These are phyloP conservation scores for Penicillium oxalicum DNA, from an alignment of 2,329 filamentous ascomycete genomes.

Conservation along the genomic window DNA sequence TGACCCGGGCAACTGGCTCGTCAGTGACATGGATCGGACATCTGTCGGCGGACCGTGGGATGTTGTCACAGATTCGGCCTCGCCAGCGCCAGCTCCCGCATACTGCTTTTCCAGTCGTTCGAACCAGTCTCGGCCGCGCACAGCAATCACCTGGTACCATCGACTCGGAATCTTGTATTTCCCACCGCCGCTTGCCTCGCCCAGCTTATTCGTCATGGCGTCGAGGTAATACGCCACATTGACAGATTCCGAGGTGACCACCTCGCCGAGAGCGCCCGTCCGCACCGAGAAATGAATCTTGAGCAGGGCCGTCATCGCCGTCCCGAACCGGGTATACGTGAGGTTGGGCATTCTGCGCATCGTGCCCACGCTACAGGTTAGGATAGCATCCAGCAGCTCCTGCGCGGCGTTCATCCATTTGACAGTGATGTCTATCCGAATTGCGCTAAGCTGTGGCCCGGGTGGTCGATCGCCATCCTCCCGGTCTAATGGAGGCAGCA, in stretches of 20 bases:
- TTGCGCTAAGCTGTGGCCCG: slow-evolving; percentile 23
- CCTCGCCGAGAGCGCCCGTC: slow-evolving; percentile 26
- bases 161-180: slow-evolving; percentile 32
- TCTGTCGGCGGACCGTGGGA: slow-evolving; percentile 14
- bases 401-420: slow-evolving; percentile 36
- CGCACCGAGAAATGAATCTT: slow-evolving; percentile 33
- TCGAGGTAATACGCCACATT: slow-evolving; percentile 30
- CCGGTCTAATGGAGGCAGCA: slow-evolving; percentile 25
- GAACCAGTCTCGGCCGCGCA: slow-evolving; percentile 30
- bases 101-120: slow-evolving; percentile 25
- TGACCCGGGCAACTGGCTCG: slow-evolving; percentile 5
- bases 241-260: slow-evolving; percentile 26
- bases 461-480: slow-evolving; percentile 10
- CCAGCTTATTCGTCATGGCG: slow-evolving; percentile 24
- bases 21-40: slow-evolving; percentile 5
- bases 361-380: slow-evolving; percentile 29
- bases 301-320: slow-evolving; percentile 29
- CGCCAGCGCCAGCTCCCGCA: slow-evolving; percentile 2
- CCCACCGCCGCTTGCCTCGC: slow-evolving; percentile 28
- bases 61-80: slow-evolving; percentile 6
- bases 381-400: slow-evolving; percentile 28
- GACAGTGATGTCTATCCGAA: slow-evolving; percentile 32
- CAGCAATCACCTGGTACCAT: slow-evolving; percentile 29
- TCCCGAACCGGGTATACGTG: slow-evolving; percentile 28
- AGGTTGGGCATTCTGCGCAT: slow-evolving; percentile 32